Evolutionary conservation across 257 asterid species (phyloP), one percentile per base, ranked within the genome.

Genomic region (Pogostemon cablin): DNA sequence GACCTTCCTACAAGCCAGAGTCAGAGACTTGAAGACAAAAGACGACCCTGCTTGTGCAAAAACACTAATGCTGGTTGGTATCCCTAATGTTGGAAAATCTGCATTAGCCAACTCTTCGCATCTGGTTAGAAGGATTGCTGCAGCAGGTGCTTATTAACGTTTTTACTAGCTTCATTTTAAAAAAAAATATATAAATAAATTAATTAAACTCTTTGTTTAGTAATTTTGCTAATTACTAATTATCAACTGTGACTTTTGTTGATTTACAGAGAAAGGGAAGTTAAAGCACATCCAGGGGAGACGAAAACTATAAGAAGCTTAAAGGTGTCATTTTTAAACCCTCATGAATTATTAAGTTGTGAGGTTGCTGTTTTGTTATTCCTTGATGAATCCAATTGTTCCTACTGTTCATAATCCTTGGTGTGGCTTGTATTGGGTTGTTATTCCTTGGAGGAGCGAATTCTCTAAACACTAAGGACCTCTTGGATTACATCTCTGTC

Each of bases 51-150:
- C 76, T 49, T 81, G 79, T 59, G 64, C 86, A 48, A 68, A 85
- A 61, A 84, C 95, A 15, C 57, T 89, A 67, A 89, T 91, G 96
- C 87, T 93, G 12, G 87, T 89, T 62, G 97, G 96, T 74, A 86
- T 93, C 69, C 96, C 99, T 71, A 93, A 93, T 72, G 96, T 85
- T 40, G 97, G 99, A 10, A 91, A 93, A 76, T 93, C 99, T 66
- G 97, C 97, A 48, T 82, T 93, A 77, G 95, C 99, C 76, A 93
- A 93, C 75, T 82, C 96, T 32, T 81, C 91, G 85, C 99, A 93
- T 87, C 96, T 83, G 57, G 81, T 87, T 46, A 97, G 99, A 73
- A 87, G 99, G 83, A 85, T 93, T 72, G 67, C 93, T 78, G 92
- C 99, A 55, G 96, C 93, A 79, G 97, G 96, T 91, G 65, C 71